A percentile compares a stretch with the other conserved stretches of the same genome.
Conservation (phyloP, 2,329 filamentous ascomycete species). For the Colletotrichum phormii region DNA sequence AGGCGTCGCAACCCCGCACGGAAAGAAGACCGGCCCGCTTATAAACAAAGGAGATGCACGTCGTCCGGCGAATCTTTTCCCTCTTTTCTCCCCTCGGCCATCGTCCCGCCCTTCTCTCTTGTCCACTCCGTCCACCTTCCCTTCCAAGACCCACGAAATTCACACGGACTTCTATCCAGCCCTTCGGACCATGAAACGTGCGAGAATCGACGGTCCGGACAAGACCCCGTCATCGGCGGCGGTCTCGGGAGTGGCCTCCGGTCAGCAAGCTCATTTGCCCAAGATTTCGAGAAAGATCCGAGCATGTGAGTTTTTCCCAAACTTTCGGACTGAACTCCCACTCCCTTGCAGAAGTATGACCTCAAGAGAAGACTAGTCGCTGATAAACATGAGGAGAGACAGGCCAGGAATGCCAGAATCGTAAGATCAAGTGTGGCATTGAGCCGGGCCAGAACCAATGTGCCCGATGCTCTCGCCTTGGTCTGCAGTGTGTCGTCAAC, state of each 20-base stretch:
- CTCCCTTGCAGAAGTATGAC: background rate
- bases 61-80: conserved; percentile 19
- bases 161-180: conserved; percentile 26
- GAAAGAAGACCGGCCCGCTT: conserved; percentile 37
- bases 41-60: conserved; percentile 32
- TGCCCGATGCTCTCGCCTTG: conserved; percentile 60
- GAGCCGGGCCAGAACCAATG: conserved; percentile 57
- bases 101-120: conserved; percentile 29
- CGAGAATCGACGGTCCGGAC: conserved; percentile 33
- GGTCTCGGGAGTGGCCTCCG: conserved; percentile 5
- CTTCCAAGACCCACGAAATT: conserved; percentile 25
- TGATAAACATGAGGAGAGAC: background rate
- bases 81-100: conserved; percentile 32
- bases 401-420: conserved; percentile 60
- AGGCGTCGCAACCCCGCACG: conserved; percentile 29
- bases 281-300: conserved; percentile 48
- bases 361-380: background rate
- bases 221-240: conserved; percentile 32
- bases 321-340: background rate
- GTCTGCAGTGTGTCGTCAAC: conserved; percentile 64
- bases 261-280: conserved; percentile 35
- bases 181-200: conserved; percentile 33
- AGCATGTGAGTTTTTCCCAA: conserved; percentile 42
- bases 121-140: conserved; percentile 30
- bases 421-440: conserved; percentile 67